Percentiles rank a stretch among this genome's conserved stretches.
These are phyloP conservation scores for Geosmithia morbida DNA, from an alignment of 2,329 filamentous ascomycete genomes.

Conservation along the genomic window DNA sequence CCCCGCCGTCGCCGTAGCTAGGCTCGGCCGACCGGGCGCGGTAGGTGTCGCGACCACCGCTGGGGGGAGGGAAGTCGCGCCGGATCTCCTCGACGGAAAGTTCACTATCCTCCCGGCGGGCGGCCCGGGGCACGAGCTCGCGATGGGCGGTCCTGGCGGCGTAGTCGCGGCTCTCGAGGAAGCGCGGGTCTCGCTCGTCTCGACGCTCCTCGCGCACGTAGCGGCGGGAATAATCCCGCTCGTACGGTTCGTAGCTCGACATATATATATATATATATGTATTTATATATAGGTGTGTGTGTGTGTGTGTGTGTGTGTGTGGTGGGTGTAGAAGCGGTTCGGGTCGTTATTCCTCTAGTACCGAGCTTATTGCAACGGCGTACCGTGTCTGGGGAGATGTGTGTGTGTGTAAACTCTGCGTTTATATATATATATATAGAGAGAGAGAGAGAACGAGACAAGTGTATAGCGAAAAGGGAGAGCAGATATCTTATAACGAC, in stretches of 20 bases:
- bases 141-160: constrained; percentile 27
- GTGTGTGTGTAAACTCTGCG: no score
- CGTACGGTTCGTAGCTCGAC: constrained; percentile 40
- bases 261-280: no score
- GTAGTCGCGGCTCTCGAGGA: constrained; percentile 35
- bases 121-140: constrained; percentile 34
- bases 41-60: constrained; percentile 35
- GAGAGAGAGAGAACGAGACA: no score
- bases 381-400: not conserved
- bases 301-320: not conserved
- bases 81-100: constrained; percentile 68
- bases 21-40: constrained; percentile 48
- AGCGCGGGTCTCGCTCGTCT: constrained; percentile 35
- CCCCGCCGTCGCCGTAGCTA: constrained; percentile 40
- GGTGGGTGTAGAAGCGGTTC: not conserved
- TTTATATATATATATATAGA: no score
- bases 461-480: no score
- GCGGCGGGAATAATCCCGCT: constrained; percentile 33
- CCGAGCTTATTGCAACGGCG: not conserved
- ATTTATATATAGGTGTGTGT: no score
- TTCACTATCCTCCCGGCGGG: constrained; percentile 57
- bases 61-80: constrained; percentile 70
- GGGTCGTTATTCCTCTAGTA: not conserved
- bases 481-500: no score
- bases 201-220: constrained; percentile 40